These are phyloP conservation scores for Diaporthe sp. DNA, from an alignment of 2,329 filamentous ascomycete species.

Conservation along the genomic window DNA sequence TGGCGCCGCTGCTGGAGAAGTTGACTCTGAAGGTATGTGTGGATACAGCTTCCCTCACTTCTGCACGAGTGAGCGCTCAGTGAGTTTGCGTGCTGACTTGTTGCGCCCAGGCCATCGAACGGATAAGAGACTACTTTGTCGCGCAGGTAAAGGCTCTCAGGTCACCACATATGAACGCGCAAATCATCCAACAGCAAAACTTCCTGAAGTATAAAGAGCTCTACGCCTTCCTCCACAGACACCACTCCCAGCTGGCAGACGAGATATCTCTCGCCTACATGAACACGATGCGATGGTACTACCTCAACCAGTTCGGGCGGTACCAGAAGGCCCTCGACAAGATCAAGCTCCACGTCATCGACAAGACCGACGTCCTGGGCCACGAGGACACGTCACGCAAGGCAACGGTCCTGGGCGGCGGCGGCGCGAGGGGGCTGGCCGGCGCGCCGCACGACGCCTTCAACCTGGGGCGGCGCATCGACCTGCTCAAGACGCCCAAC, in stretches of 20 bases:
- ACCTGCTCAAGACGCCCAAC: slow-evolving; percentile 79
- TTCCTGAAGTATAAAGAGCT: slow-evolving; percentile 91
- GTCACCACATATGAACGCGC: slow-evolving; percentile 95
- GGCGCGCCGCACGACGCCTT: slow-evolving; percentile 85
- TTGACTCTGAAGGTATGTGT: slow-evolving; percentile 78
- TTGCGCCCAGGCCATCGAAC: slow-evolving; percentile 79
- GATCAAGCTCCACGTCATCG: slow-evolving; percentile 83
- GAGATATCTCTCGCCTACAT: slow-evolving; percentile 95
- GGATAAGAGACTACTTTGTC: slow-evolving; percentile 94
- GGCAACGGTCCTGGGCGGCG: slow-evolving; percentile 64
- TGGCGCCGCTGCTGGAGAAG: slow-evolving; percentile 86
- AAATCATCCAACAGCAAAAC: slow-evolving; percentile 94
- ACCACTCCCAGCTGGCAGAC: slow-evolving; percentile 84
- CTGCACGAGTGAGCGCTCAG: neutral
- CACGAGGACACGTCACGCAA: slow-evolving; percentile 79
- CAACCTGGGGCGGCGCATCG: slow-evolving; percentile 85
- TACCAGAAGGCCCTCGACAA: slow-evolving; percentile 88
- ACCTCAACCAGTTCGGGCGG: slow-evolving; percentile 87
- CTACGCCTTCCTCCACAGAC: slow-evolving; percentile 84
- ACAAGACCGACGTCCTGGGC: slow-evolving; percentile 85
- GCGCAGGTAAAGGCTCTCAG: slow-evolving; percentile 93
- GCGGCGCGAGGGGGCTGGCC: slow-evolving; percentile 51
- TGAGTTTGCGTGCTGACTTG: slow-evolving; percentile 3
- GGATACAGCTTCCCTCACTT: neutral
- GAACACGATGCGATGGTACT: slow-evolving; percentile 99